Evolutionary conservation across 805 yeast genomes (phyloP), one percentile per base, ranked within the genome.

Genomic region (Schizosaccharomyces octosporus): DNA sequence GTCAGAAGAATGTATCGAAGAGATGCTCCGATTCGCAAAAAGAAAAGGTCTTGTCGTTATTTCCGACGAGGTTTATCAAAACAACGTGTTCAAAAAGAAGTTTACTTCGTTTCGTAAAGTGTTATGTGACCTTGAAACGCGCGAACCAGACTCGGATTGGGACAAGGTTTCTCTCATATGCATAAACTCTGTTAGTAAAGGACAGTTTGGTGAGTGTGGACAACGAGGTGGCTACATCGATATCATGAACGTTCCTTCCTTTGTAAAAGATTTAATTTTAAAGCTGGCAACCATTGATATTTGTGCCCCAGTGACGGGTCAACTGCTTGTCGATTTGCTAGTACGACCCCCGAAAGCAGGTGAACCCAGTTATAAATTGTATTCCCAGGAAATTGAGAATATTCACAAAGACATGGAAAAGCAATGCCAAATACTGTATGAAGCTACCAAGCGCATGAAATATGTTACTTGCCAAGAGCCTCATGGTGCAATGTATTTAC

Each of bases 201-300:
- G 99, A 71, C 87, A 88, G 66, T 79, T 87, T 64, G 99, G 98
- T 64, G 99, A 93, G 74, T 93, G 99, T 78, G 99, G 99, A 64
- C 98, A 93, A 75, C 82, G 99, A 74, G 99, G 97, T 67, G 99
- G 99, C 5, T 93, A 89, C 76, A 85, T 93, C 93, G 99, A 93
- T 73, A 74, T 89, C 6, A 79, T 83, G 11, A 96, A 96, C 0
- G 85, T 93, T 72, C 74, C 78, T 15, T 76, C 75, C 2, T 88
- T 84, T 57, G 83, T 89, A 19, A 74, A 77, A 66, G 85, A 80
- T 39, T 78, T 85, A 62, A 77, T 93, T 61, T 76, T 84, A 72
- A 93, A 93, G 74, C 75, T 94, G 66, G 94, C 95, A 19, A 85
- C 95, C 13, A 88, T 93, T 66, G 83, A 93, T 39, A 77, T 93